A percentile compares a stretch with the other conserved stretches of the same genome.
Conservation (phyloP, 2,329 filamentous ascomycete genomes). For the Talaromyces sp. region DNA sequence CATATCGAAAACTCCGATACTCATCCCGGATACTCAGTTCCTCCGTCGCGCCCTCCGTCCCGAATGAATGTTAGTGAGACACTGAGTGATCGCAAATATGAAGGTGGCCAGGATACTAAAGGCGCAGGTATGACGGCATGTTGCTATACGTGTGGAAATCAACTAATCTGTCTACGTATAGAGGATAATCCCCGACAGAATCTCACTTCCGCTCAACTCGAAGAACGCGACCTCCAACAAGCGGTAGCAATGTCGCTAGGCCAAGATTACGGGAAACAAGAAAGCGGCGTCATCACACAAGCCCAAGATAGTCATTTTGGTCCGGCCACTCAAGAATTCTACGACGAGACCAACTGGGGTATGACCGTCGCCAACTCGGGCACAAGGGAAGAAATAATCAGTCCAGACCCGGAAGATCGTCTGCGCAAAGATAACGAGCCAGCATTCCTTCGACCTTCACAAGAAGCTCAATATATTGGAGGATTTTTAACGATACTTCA, state of each 20-base stretch:
- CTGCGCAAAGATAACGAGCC: conserved; percentile 50
- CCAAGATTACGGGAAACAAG: conserved; percentile 47
- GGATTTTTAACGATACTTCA: conserved; percentile 61
- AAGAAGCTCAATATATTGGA: conserved; percentile 53
- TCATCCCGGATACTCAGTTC: conserved; percentile 33
- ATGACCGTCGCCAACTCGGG: conserved; percentile 50
- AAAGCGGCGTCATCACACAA: conserved; percentile 50
- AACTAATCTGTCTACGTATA: not conserved
- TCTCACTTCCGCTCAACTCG: conserved; percentile 41
- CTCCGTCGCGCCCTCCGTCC: conserved; percentile 49
- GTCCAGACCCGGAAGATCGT: conserved; percentile 51
- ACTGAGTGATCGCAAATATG: conserved; percentile 21
- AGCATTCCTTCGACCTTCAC: conserved; percentile 56
- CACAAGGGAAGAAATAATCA: conserved; percentile 52
- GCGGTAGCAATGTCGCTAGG: conserved; percentile 47
- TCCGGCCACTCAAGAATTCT: conserved; percentile 53
- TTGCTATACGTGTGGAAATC: conserved; percentile 16
- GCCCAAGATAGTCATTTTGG: conserved; percentile 47
- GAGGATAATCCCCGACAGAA: conserved; percentile 28
- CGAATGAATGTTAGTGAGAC: conserved; percentile 35
- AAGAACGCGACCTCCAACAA: conserved; percentile 44
- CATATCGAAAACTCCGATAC: conserved; percentile 37
- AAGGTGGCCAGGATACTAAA: conserved; percentile 27
- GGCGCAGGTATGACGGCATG: conserved; percentile 21
- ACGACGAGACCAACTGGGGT: conserved; percentile 55